Evolutionary conservation across 1,139 yeast genomes (phyloP).

Genomic region (Keqinozyma sinolaborantium): DNA sequence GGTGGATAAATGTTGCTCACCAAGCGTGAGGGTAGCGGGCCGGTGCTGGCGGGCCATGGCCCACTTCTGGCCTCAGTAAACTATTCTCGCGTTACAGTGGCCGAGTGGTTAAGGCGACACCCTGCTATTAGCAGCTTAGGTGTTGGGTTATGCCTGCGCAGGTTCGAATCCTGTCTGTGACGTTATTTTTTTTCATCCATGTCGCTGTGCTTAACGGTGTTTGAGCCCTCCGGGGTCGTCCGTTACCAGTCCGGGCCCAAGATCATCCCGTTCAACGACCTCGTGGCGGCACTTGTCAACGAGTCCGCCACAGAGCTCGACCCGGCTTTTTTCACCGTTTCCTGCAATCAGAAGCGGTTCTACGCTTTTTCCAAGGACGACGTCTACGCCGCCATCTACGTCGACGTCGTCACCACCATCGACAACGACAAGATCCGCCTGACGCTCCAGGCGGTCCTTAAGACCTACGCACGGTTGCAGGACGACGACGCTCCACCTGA

Average conservation of each 20-base stretch:
- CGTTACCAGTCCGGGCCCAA: conserved; percentile 36
- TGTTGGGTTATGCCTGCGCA: conserved; percentile 84
- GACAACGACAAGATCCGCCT: conserved; percentile 37
- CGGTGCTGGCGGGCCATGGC: no score
- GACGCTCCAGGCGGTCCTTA: conserved; percentile 32
- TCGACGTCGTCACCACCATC: conserved; percentile 38
- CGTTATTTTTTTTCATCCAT: conserved; percentile 43
- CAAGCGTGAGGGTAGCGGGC: no score
- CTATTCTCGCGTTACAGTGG: conserved; percentile 57
- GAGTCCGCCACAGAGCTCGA: conserved; percentile 33
- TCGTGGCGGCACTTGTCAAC: conserved; percentile 34
- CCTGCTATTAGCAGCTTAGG: conserved; percentile 58
- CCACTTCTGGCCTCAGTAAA: no score
- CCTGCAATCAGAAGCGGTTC: conserved; percentile 32
- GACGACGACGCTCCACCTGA: conserved; percentile 15
- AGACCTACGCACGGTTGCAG: conserved; percentile 26
- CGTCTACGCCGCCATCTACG: conserved; percentile 35
- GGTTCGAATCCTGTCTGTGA: conserved; percentile 89
- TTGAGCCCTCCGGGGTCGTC: conserved; percentile 34
- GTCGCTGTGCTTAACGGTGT: conserved; percentile 35
- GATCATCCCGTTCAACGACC: conserved; percentile 39
- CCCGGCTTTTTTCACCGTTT: conserved; percentile 30
- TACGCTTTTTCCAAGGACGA: conserved; percentile 28
- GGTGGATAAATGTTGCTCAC: no score
- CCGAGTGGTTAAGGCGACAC: conserved; percentile 68